Evolutionary conservation across 2,329 filamentous ascomycete species (phyloP).

Genomic region (Diaporthe vexans): DNA sequence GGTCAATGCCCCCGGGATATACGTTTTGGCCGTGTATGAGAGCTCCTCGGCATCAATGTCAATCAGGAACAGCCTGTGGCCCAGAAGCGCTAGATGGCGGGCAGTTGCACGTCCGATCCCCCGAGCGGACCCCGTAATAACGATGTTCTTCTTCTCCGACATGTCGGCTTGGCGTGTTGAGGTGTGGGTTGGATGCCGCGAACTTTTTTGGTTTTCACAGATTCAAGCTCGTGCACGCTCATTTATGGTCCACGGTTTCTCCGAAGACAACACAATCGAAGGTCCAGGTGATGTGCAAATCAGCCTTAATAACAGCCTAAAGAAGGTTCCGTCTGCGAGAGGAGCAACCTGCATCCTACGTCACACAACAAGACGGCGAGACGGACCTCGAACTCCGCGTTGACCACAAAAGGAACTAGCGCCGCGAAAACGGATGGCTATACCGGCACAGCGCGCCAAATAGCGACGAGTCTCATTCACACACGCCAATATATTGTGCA

Average conservation of each 20-base stretch:
- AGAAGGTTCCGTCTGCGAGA: conserved; percentile 29
- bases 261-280: conserved; percentile 24
- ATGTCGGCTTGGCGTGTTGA: conserved; percentile 32
- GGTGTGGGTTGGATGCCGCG: conserved; percentile 2
- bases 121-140: conserved; percentile 54
- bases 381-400: conserved; percentile 31
- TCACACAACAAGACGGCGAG: conserved; percentile 32
- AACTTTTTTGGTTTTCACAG: conserved; percentile 9
- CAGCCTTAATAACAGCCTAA: conserved; percentile 35
- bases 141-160: conserved; percentile 40
- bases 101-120: conserved; percentile 61
- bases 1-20: conserved; percentile 48
- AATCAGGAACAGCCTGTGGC: conserved; percentile 60
- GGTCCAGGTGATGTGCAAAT: conserved; percentile 34
- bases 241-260: conserved; percentile 29
- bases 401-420: conserved; percentile 31
- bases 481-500: conserved; percentile 15
- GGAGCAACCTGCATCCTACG: conserved; percentile 30
- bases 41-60: conserved; percentile 58
- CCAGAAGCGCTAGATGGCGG: conserved; percentile 55
- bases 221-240: conserved; percentile 23
- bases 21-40: conserved; percentile 51
- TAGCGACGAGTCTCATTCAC: conserved; percentile 5
- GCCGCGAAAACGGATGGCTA: conserved; percentile 25
- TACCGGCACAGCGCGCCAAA: conserved; percentile 24